Percentiles rank a stretch among this genome's conserved stretches.
Evolutionary conservation across 2,329 filamentous ascomycete species (phyloP).

Genomic region (Penicillium sp.): DNA sequence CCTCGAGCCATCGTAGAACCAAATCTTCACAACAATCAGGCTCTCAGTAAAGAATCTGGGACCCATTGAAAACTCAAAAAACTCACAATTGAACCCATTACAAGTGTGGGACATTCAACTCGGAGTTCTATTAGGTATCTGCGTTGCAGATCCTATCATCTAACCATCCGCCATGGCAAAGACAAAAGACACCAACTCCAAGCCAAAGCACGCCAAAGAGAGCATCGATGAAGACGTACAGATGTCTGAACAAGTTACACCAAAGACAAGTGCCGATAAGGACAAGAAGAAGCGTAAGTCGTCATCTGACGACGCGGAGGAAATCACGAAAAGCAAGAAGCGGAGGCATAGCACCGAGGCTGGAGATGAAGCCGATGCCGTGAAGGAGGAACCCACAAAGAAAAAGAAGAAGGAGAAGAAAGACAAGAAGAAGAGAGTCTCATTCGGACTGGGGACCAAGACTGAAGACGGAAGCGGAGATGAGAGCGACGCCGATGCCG

Average conservation of each 20-base stretch:
- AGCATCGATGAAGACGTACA: constrained; percentile 24
- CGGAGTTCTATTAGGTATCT: not conserved
- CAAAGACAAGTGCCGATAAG: constrained; percentile 17
- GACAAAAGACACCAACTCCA: constrained; percentile 41
- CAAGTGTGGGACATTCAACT: not conserved
- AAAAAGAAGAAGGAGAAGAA: constrained; percentile 24
- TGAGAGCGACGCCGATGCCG: constrained; percentile 25
- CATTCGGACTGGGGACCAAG: constrained; percentile 66
- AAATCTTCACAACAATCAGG: not conserved
- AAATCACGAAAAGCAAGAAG: constrained; percentile 22
- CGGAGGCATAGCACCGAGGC: constrained; percentile 18
- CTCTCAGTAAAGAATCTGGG: not conserved
- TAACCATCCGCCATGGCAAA: not conserved
- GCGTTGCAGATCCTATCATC: not conserved
- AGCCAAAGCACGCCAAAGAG: constrained; percentile 55
- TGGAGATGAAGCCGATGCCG: constrained; percentile 8
- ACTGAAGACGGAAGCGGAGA: constrained; percentile 57
- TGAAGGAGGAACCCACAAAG: constrained; percentile 8
- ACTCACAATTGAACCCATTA: not conserved
- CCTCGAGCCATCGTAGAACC: constrained; percentile 1
- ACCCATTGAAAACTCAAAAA: not conserved
- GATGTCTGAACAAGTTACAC: constrained; percentile 9
- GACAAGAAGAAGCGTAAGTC: constrained; percentile 26
- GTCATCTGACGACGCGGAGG: constrained; percentile 19
- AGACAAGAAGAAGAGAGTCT: constrained; percentile 54